A percentile compares a stretch with the other conserved stretches of the same genome.
Evolutionary conservation across 2,329 filamentous ascomycete genomes (phyloP).

Genomic region (Aspergillus aculeatus): DNA sequence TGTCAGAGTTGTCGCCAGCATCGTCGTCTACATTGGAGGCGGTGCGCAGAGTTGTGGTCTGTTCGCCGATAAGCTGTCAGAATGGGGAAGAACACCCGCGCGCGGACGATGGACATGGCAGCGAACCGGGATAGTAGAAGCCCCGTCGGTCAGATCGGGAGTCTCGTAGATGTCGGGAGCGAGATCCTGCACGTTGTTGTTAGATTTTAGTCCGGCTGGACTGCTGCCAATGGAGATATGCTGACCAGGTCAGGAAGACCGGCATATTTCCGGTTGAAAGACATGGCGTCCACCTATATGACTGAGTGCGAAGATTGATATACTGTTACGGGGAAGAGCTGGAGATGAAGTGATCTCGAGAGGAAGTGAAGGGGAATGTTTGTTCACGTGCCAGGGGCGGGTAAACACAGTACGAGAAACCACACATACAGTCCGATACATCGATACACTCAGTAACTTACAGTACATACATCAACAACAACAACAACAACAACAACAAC

Average conservation of each 20-base stretch:
- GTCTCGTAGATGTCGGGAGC: conserved; percentile 97
- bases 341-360: neutral
- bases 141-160: conserved; percentile 85
- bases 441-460: neutral
- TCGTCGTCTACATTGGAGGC: conserved; percentile 59
- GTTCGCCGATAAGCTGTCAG: conserved; percentile 27
- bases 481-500: too few relatives aligned
- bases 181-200: conserved; percentile 62
- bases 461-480: too few relatives aligned
- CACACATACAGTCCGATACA: neutral
- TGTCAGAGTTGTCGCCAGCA: conserved; percentile 52
- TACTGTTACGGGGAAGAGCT: neutral
- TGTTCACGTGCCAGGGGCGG: conserved; percentile 2
- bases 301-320: neutral
- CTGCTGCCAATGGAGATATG: neutral
- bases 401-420: neutral
- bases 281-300: conserved; percentile 52
- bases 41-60: conserved; percentile 58
- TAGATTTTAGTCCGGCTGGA: conserved; percentile 5
- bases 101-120: neutral
- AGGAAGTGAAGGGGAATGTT: conserved; percentile 11
- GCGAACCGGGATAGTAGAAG: conserved; percentile 75
- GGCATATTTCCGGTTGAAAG: conserved; percentile 77
- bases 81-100: conserved; percentile 29
- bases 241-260: conserved; percentile 73